These are phyloP conservation scores for Euphrasia confusa DNA, from an alignment of 257 asterid genomes.

Conservation along the genomic window DNA sequence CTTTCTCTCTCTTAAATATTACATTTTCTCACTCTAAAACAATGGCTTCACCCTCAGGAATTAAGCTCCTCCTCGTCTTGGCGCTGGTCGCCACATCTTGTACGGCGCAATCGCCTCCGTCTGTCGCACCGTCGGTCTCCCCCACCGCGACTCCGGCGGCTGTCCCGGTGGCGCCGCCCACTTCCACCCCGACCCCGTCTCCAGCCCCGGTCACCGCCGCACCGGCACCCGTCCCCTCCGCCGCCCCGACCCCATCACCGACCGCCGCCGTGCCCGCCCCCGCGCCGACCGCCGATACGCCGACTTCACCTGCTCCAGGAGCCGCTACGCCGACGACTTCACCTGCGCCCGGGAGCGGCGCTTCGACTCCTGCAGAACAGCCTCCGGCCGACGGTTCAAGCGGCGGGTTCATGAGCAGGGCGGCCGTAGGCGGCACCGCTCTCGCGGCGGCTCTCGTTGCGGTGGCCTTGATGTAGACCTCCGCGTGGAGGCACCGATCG, in stretches of 20 bases:
- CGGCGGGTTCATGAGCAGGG: conserved; percentile 42
- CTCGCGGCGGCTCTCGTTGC: conserved; percentile 50
- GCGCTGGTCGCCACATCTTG: conserved; percentile 53
- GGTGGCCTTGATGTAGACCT: conserved; percentile 48
- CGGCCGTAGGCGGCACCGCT: conserved; percentile 56
- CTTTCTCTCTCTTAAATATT: conserved; percentile 13
- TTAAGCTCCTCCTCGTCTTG: conserved; percentile 42
- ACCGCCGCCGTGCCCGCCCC: conserved; percentile 26
- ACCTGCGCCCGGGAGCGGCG: conserved; percentile 19
- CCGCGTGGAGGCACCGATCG: conserved; percentile 35
- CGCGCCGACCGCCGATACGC: conserved; percentile 18
- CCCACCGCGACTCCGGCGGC: conserved; percentile 50
- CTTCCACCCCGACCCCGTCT: conserved; percentile 26
- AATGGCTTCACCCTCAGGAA: conserved; percentile 27
- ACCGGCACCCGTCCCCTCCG: conserved; percentile 32
- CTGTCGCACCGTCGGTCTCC: conserved; percentile 50
- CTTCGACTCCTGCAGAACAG: conserved; percentile 31
- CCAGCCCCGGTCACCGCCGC: conserved; percentile 32
- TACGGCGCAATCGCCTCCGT: conserved; percentile 65
- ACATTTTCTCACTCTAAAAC: conserved; percentile 4
- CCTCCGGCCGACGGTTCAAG: conserved; percentile 38
- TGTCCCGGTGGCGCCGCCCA: conserved; percentile 37
- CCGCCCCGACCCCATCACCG: conserved; percentile 27
- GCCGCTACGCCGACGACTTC: conserved; percentile 21
- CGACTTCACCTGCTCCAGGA: background rate